Percentiles rank a stretch among this genome's conserved stretches.
Conservation (phyloP, 768 basidiomycete species). For the Agaricus subrufescens region DNA sequence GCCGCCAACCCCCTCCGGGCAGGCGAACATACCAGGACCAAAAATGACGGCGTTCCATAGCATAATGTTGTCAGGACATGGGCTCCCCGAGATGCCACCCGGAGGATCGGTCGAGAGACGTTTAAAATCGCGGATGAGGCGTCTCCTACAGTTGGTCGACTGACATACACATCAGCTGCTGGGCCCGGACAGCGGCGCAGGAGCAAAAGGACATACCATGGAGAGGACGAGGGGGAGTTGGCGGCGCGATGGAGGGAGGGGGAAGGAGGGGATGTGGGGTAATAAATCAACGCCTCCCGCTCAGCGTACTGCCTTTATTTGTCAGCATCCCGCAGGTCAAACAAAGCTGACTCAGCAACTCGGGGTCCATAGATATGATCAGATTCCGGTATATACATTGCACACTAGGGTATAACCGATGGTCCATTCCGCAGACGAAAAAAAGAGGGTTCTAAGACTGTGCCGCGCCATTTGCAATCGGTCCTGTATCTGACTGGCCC, state of each 20-base stretch:
- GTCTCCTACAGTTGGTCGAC: constrained; percentile 93
- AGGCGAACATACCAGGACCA: constrained; percentile 72
- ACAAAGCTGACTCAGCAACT: constrained; percentile 5
- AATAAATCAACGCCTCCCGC: neutral
- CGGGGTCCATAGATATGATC: neutral
- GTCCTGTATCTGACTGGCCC: constrained; percentile 16
- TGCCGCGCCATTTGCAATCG: neutral
- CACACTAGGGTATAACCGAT: neutral
- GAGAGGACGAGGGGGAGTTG: neutral
- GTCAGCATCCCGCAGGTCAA: neutral
- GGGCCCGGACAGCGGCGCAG: neutral
- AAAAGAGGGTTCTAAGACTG: neutral
- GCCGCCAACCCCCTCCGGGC: neutral
- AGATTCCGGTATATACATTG: too few species aligned
- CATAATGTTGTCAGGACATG: constrained; percentile 98
- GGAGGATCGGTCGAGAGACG: constrained; percentile 92
- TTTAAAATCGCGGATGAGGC: constrained; percentile 98
- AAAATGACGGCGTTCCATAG: constrained; percentile 99
- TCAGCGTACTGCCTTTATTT: neutral
- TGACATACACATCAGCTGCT: constrained; percentile 21
- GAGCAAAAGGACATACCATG: neutral
- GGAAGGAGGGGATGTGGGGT: neutral
- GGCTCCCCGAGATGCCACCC: constrained; percentile 93
- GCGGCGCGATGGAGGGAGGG: neutral
- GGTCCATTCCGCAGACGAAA: neutral